Percentiles rank a stretch among this genome's conserved stretches.
These are phyloP conservation scores for Polytolypa hystricis DNA, from an alignment of 2,329 filamentous ascomycete genomes.

Conservation along the genomic window DNA sequence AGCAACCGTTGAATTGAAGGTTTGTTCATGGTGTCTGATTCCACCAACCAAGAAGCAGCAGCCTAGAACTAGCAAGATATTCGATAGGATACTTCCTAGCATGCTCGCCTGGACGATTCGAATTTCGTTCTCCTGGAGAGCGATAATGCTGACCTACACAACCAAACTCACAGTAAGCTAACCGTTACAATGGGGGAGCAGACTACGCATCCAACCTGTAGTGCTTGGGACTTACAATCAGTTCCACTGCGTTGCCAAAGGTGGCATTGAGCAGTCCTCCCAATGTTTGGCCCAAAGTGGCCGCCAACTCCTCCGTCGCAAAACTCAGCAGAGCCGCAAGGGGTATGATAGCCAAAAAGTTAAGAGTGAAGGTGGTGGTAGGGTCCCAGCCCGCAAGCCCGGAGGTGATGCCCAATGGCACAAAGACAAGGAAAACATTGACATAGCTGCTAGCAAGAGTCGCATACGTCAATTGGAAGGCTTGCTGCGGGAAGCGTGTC, in stretches of 20 bases:
- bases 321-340: conserved; percentile 52
- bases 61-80: conserved; percentile 75
- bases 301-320: conserved; percentile 52
- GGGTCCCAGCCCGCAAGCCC: conserved; percentile 50
- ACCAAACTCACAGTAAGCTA: no score
- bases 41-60: conserved; percentile 73
- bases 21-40: conserved; percentile 57
- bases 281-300: conserved; percentile 50
- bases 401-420: conserved; percentile 52
- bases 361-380: conserved; percentile 49
- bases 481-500: conserved; percentile 29
- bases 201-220: no score
- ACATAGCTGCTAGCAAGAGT: conserved; percentile 41
- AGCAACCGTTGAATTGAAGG: conserved; percentile 40
- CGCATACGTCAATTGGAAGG: conserved; percentile 31
- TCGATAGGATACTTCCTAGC: conserved; percentile 91
- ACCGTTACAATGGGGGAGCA: not conserved
- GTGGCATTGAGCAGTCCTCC: conserved; percentile 55
- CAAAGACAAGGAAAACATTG: conserved; percentile 52
- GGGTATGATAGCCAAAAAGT: conserved; percentile 55
- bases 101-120: conserved; percentile 96
- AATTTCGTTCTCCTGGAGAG: conserved; percentile 73
- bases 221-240: conserved; percentile 59
- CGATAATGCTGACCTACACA: conserved; percentile 75
- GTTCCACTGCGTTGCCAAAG: conserved; percentile 55